phyloP scores from a whole-genome alignment of 129 eudicot genomes.

The Smallanthus sonchifolius region DNA sequence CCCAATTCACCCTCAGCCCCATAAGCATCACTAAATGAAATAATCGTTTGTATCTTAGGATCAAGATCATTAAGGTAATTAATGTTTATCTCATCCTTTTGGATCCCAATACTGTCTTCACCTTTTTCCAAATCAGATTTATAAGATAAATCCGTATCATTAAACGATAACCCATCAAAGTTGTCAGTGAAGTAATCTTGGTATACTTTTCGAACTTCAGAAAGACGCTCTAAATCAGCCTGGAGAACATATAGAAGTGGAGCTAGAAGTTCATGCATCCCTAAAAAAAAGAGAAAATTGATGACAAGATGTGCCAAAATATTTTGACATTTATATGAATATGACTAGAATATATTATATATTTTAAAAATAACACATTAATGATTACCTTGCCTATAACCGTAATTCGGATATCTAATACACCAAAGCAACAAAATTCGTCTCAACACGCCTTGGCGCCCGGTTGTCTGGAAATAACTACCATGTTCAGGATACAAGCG shows the following conservation, averaged over 20 bases:
- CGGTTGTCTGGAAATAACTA: constrained; percentile 83
- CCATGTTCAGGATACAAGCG: constrained; percentile 93
- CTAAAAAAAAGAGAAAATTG: constrained; percentile 26
- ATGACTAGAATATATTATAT: background rate
- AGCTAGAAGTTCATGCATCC: constrained; percentile 98
- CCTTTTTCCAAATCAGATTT: constrained; percentile 54
- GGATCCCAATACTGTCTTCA: constrained; percentile 35
- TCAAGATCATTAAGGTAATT: constrained; percentile 50
- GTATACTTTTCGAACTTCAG: constrained; percentile 59
- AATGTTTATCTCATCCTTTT: constrained; percentile 27
- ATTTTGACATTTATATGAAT: background rate
- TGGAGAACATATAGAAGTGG: constrained; percentile 89
- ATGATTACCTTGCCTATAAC: constrained; percentile 83
- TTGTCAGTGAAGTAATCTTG: constrained; percentile 88
- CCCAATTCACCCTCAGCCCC: constrained; percentile 62
- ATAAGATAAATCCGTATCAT: constrained; percentile 54
- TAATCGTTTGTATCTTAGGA: constrained; percentile 58
- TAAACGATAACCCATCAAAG: constrained; percentile 71
- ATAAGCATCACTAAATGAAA: constrained; percentile 49
- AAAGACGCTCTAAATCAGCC: constrained; percentile 64
- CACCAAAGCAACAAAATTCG: constrained; percentile 89
- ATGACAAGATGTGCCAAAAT: background rate
- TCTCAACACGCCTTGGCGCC: constrained; percentile 77
- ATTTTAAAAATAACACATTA: background rate
- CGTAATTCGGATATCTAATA: constrained; percentile 84